Evolutionary conservation across 108 stramenopile species (phyloP).

Genomic region (Skeletonema tropicum): DNA sequence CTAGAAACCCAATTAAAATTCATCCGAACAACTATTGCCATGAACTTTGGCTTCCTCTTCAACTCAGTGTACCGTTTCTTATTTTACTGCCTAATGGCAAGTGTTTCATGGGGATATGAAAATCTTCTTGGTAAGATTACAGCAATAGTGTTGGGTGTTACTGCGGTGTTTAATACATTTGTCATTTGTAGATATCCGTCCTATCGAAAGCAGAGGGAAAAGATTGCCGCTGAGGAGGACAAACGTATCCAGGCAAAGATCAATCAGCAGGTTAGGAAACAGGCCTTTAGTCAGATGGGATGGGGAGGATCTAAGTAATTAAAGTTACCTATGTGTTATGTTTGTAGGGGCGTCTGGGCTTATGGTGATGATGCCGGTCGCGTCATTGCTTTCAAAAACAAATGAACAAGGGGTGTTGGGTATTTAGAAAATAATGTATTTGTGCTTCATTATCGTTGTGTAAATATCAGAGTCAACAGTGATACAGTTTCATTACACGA

Average conservation of each 20-base stretch:
- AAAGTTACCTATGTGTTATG: not conserved
- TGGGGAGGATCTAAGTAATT: slow-evolving; percentile 13
- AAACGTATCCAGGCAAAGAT: slow-evolving; percentile 86
- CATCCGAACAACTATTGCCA: slow-evolving; percentile 82
- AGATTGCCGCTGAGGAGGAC: slow-evolving; percentile 89
- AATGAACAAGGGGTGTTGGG: too few species aligned
- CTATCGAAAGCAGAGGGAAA: slow-evolving; percentile 81
- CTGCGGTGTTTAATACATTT: slow-evolving; percentile 84
- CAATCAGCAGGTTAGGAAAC: slow-evolving; percentile 77
- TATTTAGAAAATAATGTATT: not conserved
- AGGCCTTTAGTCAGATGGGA: slow-evolving; percentile 67
- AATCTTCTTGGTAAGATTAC: slow-evolving; percentile 57
- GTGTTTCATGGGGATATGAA: slow-evolving; percentile 61
- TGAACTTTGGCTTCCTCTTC: slow-evolving; percentile 91
- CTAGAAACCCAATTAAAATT: slow-evolving; percentile 90
- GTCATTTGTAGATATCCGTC: slow-evolving; percentile 80
- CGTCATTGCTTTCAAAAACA: not conserved
- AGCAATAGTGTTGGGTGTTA: slow-evolving; percentile 50
- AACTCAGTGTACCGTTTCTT: slow-evolving; percentile 77
- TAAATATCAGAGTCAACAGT: not conserved
- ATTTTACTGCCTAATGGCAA: slow-evolving; percentile 80
- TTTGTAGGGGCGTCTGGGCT: not conserved
- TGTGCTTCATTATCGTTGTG: not conserved
- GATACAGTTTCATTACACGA: not conserved
- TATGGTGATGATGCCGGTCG: not conserved